phyloP scores from a whole-genome alignment of 306 rosid genomes.

The Luffa aegyptiaca region DNA sequence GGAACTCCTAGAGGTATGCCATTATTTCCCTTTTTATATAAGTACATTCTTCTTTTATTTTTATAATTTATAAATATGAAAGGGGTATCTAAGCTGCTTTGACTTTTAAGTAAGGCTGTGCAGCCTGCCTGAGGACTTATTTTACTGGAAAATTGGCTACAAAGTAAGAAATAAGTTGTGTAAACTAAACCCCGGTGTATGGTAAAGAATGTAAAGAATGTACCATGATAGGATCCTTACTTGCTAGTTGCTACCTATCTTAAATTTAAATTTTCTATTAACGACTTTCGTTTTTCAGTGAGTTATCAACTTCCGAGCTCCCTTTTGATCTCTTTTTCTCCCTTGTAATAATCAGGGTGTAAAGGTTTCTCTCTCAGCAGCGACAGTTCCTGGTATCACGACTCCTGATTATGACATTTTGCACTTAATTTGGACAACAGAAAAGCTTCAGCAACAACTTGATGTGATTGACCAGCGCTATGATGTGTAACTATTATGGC shows the following conservation, averaged over 20 bases:
- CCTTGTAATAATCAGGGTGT: conserved; percentile 44
- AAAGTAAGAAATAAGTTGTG: neutral
- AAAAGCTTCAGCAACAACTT: conserved; percentile 78
- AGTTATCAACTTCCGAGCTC: neutral
- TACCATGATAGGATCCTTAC: neutral
- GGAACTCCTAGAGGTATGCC: conserved; percentile 52
- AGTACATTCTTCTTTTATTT: neutral
- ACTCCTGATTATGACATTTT: conserved; percentile 58
- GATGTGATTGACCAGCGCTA: conserved; percentile 58
- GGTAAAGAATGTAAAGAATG: neutral
- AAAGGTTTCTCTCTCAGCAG: conserved; percentile 52
- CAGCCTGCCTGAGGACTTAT: neutral
- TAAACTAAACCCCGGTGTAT: neutral
- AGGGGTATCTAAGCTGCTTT: neutral
- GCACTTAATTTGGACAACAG: conserved; percentile 55
- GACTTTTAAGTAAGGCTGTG: neutral
- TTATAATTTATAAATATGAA: neutral
- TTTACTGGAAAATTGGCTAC: neutral
- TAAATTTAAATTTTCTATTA: neutral
- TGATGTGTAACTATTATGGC: conserved; percentile 36
- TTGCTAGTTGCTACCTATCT: neutral
- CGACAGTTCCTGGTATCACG: conserved; percentile 39
- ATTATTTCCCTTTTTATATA: neutral
- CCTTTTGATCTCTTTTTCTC: neutral
- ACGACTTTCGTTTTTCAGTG: neutral